Evolutionary conservation across 345 rosid species (phyloP), one percentile per base, ranked within the genome.

Genomic region (Dipteronia dyeriana): DNA sequence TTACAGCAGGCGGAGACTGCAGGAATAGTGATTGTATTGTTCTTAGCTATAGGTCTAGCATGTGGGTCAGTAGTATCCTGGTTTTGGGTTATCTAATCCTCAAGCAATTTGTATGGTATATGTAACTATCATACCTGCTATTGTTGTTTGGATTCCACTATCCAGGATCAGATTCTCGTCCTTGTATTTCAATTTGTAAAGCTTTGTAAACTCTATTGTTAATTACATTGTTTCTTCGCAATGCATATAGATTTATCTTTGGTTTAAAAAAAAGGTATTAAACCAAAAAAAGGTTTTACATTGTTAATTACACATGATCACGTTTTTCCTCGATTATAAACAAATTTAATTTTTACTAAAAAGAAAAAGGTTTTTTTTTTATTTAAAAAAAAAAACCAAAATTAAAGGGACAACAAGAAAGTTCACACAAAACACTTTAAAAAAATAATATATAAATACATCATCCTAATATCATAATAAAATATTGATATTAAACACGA

Each of bases 1-100:
- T n/a, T 92, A 62, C 93, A 88, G 73, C 97, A 92, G 2, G 83
- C 99, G 0, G 98, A 95, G 87, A 92, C 94, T 10, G 97, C 98
- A 4, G 98, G 97, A 38, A 92, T 86, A 8, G 99, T 95, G 70
- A 86, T 85, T 43, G 97, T 95, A 34, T 45, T 95, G 83, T 95
- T 93, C 88, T 84, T 92, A 76, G 84, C 89, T 77, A 9, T 89
- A 23, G 99, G 99, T 72, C 83, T 95, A 73, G 98, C 98, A 19
- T n/a, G 68, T 1, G 99, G 98, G 51, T 90, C 91, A 47, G 76
- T 89, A 60, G 77, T 86, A 51, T 84, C 88, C 78, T 95, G 99
- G 98, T 89, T 95, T 74, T 95, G 98, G 99, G 96, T 91, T 34
- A 86, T 93, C 69, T 95, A 85, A 92, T 75, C 23, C 29, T 66